A percentile compares a stretch with the other conserved stretches of the same genome.
Evolutionary conservation across 352 stramenopile species (phyloP).

Genomic region (Phytophthora sojae): DNA sequence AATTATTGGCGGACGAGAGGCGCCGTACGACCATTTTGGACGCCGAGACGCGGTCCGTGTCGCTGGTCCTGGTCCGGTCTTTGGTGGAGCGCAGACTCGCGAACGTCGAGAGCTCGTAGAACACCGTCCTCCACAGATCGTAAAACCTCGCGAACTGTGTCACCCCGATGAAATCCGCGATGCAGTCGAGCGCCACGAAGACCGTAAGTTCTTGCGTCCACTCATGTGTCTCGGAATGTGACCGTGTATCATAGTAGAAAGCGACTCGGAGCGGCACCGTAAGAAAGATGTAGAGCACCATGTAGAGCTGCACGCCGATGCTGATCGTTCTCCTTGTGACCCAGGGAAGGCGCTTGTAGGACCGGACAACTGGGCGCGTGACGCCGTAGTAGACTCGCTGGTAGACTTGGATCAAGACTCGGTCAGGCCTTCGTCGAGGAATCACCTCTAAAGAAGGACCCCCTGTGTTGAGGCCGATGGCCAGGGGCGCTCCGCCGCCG

Average conservation of each 20-base stretch:
- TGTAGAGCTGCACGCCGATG: slow-evolving; percentile 12
- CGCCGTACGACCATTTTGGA: not conserved
- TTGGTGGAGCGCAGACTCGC: slow-evolving; percentile 59
- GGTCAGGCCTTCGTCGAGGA: not conserved
- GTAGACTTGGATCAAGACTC: not conserved
- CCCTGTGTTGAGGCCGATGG: not conserved
- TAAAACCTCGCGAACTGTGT: slow-evolving; percentile 59
- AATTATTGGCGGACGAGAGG: slow-evolving; percentile 8
- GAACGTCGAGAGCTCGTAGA: slow-evolving; percentile 49
- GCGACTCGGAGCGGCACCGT: slow-evolving; percentile 31
- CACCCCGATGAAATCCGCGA: slow-evolving; percentile 55
- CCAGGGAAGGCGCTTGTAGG: slow-evolving; percentile 21
- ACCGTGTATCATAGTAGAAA: slow-evolving; percentile 26
- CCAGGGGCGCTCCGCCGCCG: not conserved
- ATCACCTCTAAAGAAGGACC: not conserved
- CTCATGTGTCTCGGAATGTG: not conserved
- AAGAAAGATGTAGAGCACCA: slow-evolving; percentile 32
- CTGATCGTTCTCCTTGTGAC: slow-evolving; percentile 26
- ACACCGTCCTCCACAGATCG: slow-evolving; percentile 42
- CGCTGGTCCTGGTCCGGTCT: slow-evolving; percentile 32
- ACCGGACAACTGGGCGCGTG: not conserved
- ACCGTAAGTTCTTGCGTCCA: slow-evolving; percentile 59
- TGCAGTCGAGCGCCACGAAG: slow-evolving; percentile 46
- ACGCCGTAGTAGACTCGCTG: slow-evolving; percentile 5
- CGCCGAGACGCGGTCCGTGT: slow-evolving; percentile 19